These are phyloP conservation scores for Aspergillus bombycis DNA, from an alignment of 2,329 filamentous ascomycete species.

Conservation along the genomic window DNA sequence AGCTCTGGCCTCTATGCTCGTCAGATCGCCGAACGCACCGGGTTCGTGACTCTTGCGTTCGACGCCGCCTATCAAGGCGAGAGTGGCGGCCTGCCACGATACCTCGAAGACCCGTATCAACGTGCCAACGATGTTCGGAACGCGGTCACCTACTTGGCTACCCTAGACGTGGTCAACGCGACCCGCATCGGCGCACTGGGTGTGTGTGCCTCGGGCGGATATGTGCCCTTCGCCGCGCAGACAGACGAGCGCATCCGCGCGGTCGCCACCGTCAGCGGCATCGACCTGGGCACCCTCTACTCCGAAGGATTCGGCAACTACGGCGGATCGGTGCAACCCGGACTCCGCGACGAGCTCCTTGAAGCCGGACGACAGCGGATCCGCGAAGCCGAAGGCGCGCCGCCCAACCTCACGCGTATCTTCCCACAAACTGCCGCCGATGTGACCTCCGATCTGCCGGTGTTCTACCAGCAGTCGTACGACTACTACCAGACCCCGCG, in stretches of 20 bases:
- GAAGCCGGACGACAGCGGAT: slow-evolving; percentile 14
- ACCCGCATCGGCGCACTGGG: too few relatives aligned
- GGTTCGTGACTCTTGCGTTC: slow-evolving; percentile 39
- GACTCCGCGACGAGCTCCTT: slow-evolving; percentile 7
- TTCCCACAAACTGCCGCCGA: background rate
- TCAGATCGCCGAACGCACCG: slow-evolving; percentile 28
- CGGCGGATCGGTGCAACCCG: background rate
- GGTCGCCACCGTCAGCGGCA: slow-evolving; percentile 36
- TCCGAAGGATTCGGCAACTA: slow-evolving; percentile 23
- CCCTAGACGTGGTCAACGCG: slow-evolving; percentile 25
- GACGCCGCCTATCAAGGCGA: slow-evolving; percentile 46
- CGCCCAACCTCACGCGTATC: background rate
- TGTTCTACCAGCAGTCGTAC: too few relatives aligned
- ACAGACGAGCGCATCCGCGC: slow-evolving; percentile 43
- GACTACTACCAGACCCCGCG: too few relatives aligned
- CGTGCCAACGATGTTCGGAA: background rate
- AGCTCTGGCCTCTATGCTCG: slow-evolving; percentile 36
- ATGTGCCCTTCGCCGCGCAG: slow-evolving; percentile 37
- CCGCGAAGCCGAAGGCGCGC: slow-evolving; percentile 12
- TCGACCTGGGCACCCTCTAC: slow-evolving; percentile 33
- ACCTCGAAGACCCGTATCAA: slow-evolving; percentile 41
- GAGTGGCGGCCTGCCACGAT: slow-evolving; percentile 37
- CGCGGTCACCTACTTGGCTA: slow-evolving; percentile 26
- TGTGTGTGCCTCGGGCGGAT: slow-evolving; percentile 36
- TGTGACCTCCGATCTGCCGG: background rate